Conservation (phyloP, 1,139 yeast species). For the Suhomyces chickasaworum region DNA sequence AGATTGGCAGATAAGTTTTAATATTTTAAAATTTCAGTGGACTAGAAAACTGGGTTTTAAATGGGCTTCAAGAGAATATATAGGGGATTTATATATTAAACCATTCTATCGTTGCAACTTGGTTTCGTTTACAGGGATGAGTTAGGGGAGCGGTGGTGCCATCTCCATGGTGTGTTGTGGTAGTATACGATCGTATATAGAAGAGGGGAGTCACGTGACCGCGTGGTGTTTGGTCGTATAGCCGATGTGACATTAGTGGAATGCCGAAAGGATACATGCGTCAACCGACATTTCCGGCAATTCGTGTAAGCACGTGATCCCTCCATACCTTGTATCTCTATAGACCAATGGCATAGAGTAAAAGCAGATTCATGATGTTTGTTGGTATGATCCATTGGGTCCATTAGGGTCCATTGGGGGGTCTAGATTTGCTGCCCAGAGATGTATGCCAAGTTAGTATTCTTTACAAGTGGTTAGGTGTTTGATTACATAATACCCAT, state of each 20-base stretch:
- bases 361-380: too few relatives aligned
- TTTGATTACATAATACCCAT: too few relatives aligned
- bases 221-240: neutral
- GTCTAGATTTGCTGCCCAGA: too few relatives aligned
- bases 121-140: neutral
- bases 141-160: constrained; percentile 1
- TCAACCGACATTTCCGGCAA: neutral
- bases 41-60: neutral
- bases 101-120: neutral
- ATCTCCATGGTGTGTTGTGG: neutral
- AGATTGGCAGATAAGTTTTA: neutral
- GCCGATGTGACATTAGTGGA: neutral
- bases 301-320: neutral
- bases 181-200: constrained; percentile 7
- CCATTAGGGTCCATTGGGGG: too few relatives aligned
- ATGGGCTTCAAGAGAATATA: too few relatives aligned
- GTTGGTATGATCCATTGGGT: too few relatives aligned
- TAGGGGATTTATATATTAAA: neutral
- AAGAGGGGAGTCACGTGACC: constrained; percentile 5
- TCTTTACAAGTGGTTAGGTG: too few relatives aligned
- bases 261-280: neutral
- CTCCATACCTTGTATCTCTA: too few relatives aligned
- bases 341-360: too few relatives aligned
- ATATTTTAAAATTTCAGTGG: too few relatives aligned
- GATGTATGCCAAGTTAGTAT: too few relatives aligned